Evolutionary conservation across 2,329 filamentous ascomycete species (phyloP), one percentile per base, ranked within the genome.

Genomic region (Byssothecium circinans): DNA sequence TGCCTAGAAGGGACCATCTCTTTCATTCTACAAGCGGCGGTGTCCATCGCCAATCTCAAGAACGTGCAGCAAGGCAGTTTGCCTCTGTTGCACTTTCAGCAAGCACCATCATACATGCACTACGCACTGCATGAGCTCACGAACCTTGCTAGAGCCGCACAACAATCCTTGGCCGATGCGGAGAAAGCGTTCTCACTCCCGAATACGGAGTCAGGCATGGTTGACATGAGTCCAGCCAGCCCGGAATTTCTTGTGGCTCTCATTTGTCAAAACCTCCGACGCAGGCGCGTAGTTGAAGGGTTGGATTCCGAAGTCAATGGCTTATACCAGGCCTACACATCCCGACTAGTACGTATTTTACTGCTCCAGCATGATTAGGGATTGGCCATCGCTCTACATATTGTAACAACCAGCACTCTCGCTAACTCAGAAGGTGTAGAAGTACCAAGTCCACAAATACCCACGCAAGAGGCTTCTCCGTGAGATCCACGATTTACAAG

Each of bases 371-470:
- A 18, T 8, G 20, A 10, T 8, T 33, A 20, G 5, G 6, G 29
- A 34, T 25, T 10, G 10, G 10, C 23, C 5, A 5, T 10, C 23
- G 5, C 23, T 5, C 23, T 10, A n/a, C 10, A 25, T 25, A 25
- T 25, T 25, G 23, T 25, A 5, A 25, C 10, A n/a, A 29, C 30
- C 35, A 27, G 43, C n/a, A 19, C 23, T 11, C 2, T 11, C 8
- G 22, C 18, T 32, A 11, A 33, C 30, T 2, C 19, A 25, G n/a
- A n/a, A 15, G 27, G 5, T 17, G 15, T 41, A 54, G 51, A 38
- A 50, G 52, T 56, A 54, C 29, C 47, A 54, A 37, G 34, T 54
- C 35, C 43, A 48, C 33, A 35, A 44, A 15, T 50, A 43, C 8
- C 53, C 53, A 17, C 30, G 47, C 3, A 50, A 53, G 30, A 40